A percentile compares a stretch with the other conserved stretches of the same genome.
phyloP scores from a whole-genome alignment of 1,139 yeast genomes.

The Scheffersomyces titani region DNA sequence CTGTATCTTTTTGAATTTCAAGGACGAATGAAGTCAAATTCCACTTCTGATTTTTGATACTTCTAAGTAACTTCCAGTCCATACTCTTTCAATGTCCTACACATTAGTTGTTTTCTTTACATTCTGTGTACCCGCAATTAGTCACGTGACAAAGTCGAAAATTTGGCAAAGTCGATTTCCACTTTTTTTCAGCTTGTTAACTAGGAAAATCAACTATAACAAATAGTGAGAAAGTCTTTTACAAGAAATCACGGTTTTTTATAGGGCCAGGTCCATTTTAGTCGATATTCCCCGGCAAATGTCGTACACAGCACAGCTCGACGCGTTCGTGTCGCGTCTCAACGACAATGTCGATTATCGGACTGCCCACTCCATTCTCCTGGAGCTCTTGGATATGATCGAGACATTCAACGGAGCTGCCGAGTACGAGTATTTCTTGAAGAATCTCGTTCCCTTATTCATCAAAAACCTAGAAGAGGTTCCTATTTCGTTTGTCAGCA shows the following conservation, averaged over 20 bases:
- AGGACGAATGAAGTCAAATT: background rate
- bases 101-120: too few species aligned
- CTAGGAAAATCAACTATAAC: background rate
- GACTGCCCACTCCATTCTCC: constrained; percentile 63
- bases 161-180: constrained; percentile 6
- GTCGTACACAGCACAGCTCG: constrained; percentile 49
- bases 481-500: constrained; percentile 69
- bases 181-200: constrained; percentile 2
- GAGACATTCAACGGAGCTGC: constrained; percentile 80
- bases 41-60: background rate
- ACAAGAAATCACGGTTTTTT: background rate
- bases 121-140: background rate
- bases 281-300: constrained; percentile 8
- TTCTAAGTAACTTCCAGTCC: background rate
- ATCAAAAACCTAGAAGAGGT: constrained; percentile 60
- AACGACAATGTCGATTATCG: constrained; percentile 58
- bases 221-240: background rate
- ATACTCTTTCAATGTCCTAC: background rate
- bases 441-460: constrained; percentile 63
- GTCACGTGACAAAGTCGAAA: constrained; percentile 9
- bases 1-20: too few species aligned
- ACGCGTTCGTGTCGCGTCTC: constrained; percentile 61
- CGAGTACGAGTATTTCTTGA: constrained; percentile 73
- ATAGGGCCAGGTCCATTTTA: background rate
- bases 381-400: constrained; percentile 82